Percentiles rank a stretch among this genome's conserved stretches.
phyloP scores from a whole-genome alignment of 805 yeast genomes.

The Barnettozyma salicaria region DNA sequence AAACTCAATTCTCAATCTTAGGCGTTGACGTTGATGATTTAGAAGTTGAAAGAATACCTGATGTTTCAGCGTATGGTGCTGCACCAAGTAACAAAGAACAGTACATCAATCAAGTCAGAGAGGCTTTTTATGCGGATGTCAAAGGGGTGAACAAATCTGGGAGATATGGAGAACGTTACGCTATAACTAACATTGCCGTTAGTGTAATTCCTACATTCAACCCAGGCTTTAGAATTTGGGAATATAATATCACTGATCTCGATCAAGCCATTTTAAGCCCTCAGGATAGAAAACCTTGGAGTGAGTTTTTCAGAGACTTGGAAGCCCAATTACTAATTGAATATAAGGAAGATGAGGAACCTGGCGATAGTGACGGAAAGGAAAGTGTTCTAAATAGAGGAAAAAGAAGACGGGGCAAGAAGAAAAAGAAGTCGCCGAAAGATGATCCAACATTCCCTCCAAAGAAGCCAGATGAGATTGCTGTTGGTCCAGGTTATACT shows the following conservation, averaged over 20 bases:
- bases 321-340: no score
- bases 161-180: conserved; percentile 47
- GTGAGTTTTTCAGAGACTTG: conserved; percentile 44
- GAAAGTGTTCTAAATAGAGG: conserved; percentile 28
- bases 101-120: conserved; percentile 55
- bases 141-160: conserved; percentile 30
- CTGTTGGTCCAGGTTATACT: conserved; percentile 71
- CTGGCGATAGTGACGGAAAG: no score
- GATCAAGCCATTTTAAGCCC: conserved; percentile 9
- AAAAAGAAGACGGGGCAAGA: conserved; percentile 22
- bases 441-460: conserved; percentile 58
- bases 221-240: conserved; percentile 82
- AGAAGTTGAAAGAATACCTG: conserved; percentile 30
- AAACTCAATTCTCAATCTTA: conserved; percentile 18
- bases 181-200: conserved; percentile 63
- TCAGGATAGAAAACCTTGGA: conserved; percentile 46
- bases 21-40: conserved; percentile 20
- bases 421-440: conserved; percentile 25
- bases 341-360: no score
- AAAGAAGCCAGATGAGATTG: conserved; percentile 46
- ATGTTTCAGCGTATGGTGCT: conserved; percentile 42
- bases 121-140: conserved; percentile 40
- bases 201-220: conserved; percentile 82
- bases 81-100: conserved; percentile 59
- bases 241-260: conserved; percentile 64